A percentile compares a stretch with the other conserved stretches of the same genome.
These are phyloP conservation scores for Hypoxylon rubiginosum DNA, from an alignment of 2,329 filamentous ascomycete genomes.

Conservation along the genomic window DNA sequence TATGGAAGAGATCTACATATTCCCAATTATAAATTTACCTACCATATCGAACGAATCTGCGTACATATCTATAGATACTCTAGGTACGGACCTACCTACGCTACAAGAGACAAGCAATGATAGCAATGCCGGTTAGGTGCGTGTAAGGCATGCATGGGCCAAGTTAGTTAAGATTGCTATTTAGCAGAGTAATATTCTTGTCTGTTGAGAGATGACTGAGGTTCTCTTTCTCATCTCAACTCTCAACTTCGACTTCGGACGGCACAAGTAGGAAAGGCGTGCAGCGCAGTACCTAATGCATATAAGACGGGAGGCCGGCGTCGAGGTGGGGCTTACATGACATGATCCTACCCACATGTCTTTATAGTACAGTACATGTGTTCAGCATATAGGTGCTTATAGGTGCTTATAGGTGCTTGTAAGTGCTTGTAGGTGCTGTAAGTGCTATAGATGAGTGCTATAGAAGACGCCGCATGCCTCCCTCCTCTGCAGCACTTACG, in stretches of 20 bases:
- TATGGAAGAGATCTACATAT: slow-evolving; percentile 34
- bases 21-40: not conserved
- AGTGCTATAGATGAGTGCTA: no score
- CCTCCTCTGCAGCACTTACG: slow-evolving; percentile 48
- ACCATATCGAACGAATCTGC: not conserved
- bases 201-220: not conserved
- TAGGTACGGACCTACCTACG: not conserved
- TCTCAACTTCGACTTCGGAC: not conserved
- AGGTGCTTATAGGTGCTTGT: not conserved
- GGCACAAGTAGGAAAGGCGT: slow-evolving; percentile 17
- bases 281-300: slow-evolving; percentile 8
- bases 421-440: not conserved
- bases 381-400: not conserved
- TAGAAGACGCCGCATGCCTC: slow-evolving; percentile 41
- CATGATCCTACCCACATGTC: slow-evolving; percentile 7
- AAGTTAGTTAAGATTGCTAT: not conserved
- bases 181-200: not conserved
- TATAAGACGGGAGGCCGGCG: slow-evolving; percentile 42
- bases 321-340: slow-evolving; percentile 42
- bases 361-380: not conserved
- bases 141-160: not conserved
- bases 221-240: not conserved
- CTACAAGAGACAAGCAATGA: not conserved
- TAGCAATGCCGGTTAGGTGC: not conserved
- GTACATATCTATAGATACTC: not conserved